Evolutionary conservation across 192 early-diverging fungal genomes (phyloP), one percentile per base, ranked within the genome.

Genomic region (Coemansia sp.): DNA sequence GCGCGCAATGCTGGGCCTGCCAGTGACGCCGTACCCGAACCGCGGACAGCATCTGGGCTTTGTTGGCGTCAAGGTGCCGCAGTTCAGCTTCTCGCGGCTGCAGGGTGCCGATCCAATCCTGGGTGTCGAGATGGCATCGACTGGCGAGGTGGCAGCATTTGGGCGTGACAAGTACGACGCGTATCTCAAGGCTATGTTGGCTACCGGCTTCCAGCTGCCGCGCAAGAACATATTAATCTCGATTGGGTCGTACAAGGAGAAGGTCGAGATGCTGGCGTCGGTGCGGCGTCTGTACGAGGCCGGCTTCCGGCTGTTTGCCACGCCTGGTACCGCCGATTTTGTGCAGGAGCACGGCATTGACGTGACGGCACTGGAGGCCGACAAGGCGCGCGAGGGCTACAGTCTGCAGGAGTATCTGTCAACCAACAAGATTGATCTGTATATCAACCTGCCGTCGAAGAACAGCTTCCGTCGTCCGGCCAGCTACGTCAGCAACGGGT

Each of bases 61-160:
- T 68, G 94, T 96, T 52, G 95, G 91, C 41, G 88, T 99, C 73
- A 98, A 99, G 86, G 97, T 97, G 16, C 95, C 96, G 40, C 96
- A 98, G 86, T 99, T 99, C 84, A 92, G 91, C 63, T 98, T 96
- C 89, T 93, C 90, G 68, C 92, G 96, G 68, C 85, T 98, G 40
- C 89, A 91, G 48, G 97, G 96, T 36, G 96, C 97, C 51, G 97
- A 99, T 82, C 97, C 97, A 48, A 89, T 99, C 70, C 84, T 99
- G 54, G 97, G 97, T 72, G 96, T 99, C 5, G 97, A 98, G 85
- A 99, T 98, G 96, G 97, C 97, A 26, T 98, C 96, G 7, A 99
- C 97, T 3, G 97, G 97, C 73, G 97, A 98, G 86, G 97, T 99
- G 32, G 97, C 97, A 6, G 97, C 94, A 73, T 98, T 99, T 73